A percentile compares a stretch with the other conserved stretches of the same genome.
Conservation (phyloP, 768 basidiomycete genomes). For the Pleurotus tuber-regium region DNA sequence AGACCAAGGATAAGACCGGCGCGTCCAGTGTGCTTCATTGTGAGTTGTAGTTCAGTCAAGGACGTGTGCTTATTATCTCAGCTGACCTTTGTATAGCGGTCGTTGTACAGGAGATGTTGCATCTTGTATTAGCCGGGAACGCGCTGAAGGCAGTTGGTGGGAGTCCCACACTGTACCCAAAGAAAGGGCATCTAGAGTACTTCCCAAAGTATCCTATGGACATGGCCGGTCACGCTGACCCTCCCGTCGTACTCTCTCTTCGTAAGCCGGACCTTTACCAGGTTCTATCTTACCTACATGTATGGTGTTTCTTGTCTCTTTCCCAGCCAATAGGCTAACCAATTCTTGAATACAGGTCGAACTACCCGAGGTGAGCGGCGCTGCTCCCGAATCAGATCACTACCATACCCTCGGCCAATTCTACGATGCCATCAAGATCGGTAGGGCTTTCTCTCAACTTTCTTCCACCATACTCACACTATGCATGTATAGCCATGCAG, state of each 20-base stretch:
- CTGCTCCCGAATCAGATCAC: conserved; percentile 12
- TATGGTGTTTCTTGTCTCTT: no score
- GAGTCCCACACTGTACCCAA: conserved; percentile 18
- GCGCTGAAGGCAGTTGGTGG: conserved; percentile 20
- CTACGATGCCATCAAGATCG: conserved; percentile 11
- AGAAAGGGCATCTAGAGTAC: conserved; percentile 9
- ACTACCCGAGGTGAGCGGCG: conserved; percentile 9
- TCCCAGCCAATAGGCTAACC: no score
- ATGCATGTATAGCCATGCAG: neutral
- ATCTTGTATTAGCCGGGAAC: conserved; percentile 24
- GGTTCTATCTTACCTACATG: conserved; percentile 9
- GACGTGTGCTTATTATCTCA: neutral
- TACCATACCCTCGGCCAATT: conserved; percentile 16
- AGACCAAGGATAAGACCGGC: conserved; percentile 16
- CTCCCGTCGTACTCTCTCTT: conserved; percentile 3
- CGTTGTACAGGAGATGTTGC: conserved; percentile 25
- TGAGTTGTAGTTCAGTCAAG: conserved; percentile 7
- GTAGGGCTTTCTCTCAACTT: neutral
- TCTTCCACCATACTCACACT: neutral
- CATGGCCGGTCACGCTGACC: conserved; percentile 15
- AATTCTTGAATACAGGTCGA: conserved; percentile 12
- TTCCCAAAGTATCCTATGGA: conserved; percentile 20
- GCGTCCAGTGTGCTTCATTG: conserved; percentile 13
- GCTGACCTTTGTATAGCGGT: conserved; percentile 15
- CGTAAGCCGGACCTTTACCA: neutral